These are phyloP conservation scores for Durusdinium trenchii DNA, from an alignment of 73 alveolate genomes.

Conservation along the genomic window DNA sequence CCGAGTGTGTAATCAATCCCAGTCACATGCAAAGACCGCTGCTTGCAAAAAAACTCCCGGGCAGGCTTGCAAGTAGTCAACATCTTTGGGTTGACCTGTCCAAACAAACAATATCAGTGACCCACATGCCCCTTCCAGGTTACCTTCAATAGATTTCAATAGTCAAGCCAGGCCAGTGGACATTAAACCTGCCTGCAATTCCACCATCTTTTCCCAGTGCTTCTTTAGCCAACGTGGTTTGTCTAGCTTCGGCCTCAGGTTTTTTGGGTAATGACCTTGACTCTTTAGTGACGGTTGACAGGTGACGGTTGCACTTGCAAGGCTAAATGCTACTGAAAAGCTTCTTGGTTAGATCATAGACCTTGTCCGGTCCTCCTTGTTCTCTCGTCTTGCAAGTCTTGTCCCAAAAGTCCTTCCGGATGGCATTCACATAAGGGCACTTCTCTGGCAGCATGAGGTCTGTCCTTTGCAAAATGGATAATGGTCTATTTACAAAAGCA, in stretches of 20 bases:
- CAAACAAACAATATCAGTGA: not conserved
- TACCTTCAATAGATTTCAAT: too few relatives aligned
- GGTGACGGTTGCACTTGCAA: too few relatives aligned
- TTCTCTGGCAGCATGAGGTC: constrained; percentile 18
- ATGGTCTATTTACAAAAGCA: not conserved
- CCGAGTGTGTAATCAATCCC: not conserved
- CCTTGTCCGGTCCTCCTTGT: not conserved
- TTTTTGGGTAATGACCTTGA: too few relatives aligned
- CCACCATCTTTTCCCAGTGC: not conserved
- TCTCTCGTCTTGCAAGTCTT: not conserved
- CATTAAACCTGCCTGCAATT: not conserved
- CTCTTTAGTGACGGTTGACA: too few relatives aligned
- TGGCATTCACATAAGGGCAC: not conserved
- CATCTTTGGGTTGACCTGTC: constrained; percentile 15
- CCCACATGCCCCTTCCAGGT: too few relatives aligned
- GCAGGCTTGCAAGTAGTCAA: not conserved
- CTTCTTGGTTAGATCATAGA: not conserved
- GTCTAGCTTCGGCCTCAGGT: not conserved
- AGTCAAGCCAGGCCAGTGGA: too few relatives aligned
- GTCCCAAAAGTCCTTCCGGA: not conserved
- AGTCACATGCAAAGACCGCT: constrained; percentile 18
- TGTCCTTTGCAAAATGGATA: constrained; percentile 11
- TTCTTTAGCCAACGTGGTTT: constrained; percentile 40
- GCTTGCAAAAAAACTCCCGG: not conserved
- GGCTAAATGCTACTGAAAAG: not conserved